Base-by-base conservation (phyloP, 805 yeast species). In the Phaffomyces antillensis region DNA sequence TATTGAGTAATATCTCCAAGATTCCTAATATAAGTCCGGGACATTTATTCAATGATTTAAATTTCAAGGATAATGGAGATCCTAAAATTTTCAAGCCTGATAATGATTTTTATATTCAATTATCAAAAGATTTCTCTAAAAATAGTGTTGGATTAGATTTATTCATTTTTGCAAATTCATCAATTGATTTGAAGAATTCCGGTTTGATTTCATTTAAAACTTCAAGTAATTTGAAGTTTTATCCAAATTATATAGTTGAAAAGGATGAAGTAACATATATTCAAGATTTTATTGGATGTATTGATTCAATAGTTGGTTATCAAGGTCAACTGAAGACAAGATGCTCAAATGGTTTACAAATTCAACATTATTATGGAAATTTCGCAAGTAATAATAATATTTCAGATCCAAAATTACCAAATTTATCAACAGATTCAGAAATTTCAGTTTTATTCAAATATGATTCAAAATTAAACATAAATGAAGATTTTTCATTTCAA, bases 1-100 rank as follows among this genome's bases (percentile, higher is more conserved):
- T 91, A 31, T 75, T 83, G 20, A 74, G 86, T 0, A 62, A 85
- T 5, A 64, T 90, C 36, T 73, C 86, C 3, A 66, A 81, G 2
- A 62, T 88, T 35, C 96, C 99, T 7, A 74, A 86, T 1, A 73
- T 79, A 73, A 96, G 96, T 0, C 83, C 88, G 0, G 96, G 96
- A 5, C 69, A 74, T 10, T 70, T 83, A 43, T 65, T 28, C 30
- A 28, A 68, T n/a, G 45, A 49, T 33, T 46, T 41, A 4, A 61
- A 72, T 28, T 59, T 58, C 36, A 62, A 58, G 24, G 67, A 68
- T 26, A 66, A 64, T 28, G 68, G 66, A 8, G 76, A 74, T 40
- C 30, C 37, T 13, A 10, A n/a, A 2, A 65, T 80, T 13, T 73
- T 81, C 53, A 68, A 75, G 23, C 75, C 88, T 7, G 80, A 78